A percentile compares a stretch with the other conserved stretches of the same genome.
Evolutionary conservation across 345 rosid genomes (phyloP).

Genomic region (Salix koriyanagi): DNA sequence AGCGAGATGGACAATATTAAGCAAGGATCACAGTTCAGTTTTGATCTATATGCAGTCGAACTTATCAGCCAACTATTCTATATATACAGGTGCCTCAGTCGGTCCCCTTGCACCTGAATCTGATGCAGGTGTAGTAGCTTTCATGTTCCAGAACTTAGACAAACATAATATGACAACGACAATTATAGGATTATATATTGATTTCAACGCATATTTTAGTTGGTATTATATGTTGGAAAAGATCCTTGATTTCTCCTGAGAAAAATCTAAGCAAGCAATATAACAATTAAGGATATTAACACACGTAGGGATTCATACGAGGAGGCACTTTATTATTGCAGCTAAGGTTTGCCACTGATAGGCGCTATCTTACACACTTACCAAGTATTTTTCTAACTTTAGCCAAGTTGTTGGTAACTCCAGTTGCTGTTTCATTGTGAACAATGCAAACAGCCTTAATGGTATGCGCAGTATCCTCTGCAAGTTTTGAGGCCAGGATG

Average conservation of each 20-base stretch:
- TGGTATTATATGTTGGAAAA: not conserved
- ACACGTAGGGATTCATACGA: not conserved
- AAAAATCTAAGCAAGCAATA: not conserved
- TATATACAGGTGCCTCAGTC: not conserved
- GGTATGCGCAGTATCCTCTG: slow-evolving; percentile 64
- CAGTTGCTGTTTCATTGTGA: slow-evolving; percentile 99
- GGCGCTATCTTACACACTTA: slow-evolving; percentile 22
- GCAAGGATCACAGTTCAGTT: too few species aligned
- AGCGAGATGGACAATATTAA: too few species aligned
- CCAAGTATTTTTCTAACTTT: slow-evolving; percentile 83
- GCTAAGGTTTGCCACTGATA: not conserved
- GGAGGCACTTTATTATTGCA: not conserved
- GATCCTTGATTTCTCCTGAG: not conserved
- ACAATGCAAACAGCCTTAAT: slow-evolving; percentile 96
- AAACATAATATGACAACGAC: not conserved
- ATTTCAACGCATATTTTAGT: not conserved
- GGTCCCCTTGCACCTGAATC: not conserved
- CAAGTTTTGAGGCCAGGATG: slow-evolving; percentile 69
- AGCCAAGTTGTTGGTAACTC: slow-evolving; percentile 93
- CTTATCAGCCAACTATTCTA: not conserved
- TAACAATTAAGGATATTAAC: not conserved
- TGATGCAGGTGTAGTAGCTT: not conserved
- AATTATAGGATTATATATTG: not conserved
- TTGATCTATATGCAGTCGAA: too few species aligned
- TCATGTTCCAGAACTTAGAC: not conserved